These are phyloP conservation scores for Geotrichum candidum DNA, from an alignment of 1,139 yeast genomes.

Conservation along the genomic window DNA sequence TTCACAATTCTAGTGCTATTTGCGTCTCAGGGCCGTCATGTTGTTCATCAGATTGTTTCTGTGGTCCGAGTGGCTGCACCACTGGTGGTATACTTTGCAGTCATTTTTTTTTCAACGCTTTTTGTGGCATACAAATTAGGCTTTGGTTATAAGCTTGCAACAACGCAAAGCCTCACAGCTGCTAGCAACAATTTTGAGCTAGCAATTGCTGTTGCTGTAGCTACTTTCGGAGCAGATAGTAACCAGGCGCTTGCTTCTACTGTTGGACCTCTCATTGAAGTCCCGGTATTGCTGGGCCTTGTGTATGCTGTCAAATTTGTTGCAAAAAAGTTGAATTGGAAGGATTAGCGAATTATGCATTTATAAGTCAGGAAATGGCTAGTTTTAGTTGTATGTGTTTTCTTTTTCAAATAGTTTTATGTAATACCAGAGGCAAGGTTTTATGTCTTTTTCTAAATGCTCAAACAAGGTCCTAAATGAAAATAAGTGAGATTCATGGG, in stretches of 20 bases:
- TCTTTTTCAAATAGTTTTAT: no score
- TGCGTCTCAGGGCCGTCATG: conserved; percentile 48
- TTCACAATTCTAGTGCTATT: conserved; percentile 51
- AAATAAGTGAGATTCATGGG: no score
- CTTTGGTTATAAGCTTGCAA: conserved; percentile 41
- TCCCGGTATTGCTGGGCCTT: conserved; percentile 45
- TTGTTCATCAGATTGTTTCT: conserved; percentile 45
- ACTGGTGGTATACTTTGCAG: conserved; percentile 43
- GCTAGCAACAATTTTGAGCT: conserved; percentile 53
- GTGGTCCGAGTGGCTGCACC: conserved; percentile 52
- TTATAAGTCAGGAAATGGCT: no score
- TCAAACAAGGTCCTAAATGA: no score
- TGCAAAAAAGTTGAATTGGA: background rate
- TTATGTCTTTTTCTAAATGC: no score
- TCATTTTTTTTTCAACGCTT: conserved; percentile 46
- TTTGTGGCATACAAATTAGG: conserved; percentile 27
- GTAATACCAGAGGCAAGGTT: no score
- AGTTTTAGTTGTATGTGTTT: no score
- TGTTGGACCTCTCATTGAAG: conserved; percentile 54
- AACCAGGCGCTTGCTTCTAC: conserved; percentile 56
- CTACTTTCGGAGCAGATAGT: conserved; percentile 49
- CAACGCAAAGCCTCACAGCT: conserved; percentile 54
- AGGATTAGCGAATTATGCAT: background rate
- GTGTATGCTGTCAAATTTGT: conserved; percentile 42
- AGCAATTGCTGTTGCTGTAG: conserved; percentile 50